phyloP scores from a whole-genome alignment of 495 filamentous ascomycete species.

The Lentithecium fluviatile region DNA sequence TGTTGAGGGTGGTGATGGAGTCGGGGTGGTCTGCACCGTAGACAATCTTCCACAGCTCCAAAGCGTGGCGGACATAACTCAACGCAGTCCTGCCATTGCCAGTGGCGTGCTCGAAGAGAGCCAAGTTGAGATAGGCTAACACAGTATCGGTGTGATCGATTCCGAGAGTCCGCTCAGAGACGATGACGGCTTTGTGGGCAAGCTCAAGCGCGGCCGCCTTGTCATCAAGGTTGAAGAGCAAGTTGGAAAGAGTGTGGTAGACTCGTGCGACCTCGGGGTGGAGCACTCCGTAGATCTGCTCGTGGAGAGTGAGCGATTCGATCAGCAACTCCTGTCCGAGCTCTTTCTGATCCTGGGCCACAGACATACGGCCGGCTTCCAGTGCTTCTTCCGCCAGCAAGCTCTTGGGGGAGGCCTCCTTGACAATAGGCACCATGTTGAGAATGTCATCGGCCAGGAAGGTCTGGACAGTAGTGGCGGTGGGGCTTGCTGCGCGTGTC shows the following conservation, averaged over 20 bases:
- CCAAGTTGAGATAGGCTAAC: slow-evolving; percentile 90
- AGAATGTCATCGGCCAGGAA: slow-evolving; percentile 83
- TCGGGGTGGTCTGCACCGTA: slow-evolving; percentile 93
- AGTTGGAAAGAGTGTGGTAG: slow-evolving; percentile 90
- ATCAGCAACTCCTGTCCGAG: slow-evolving; percentile 93
- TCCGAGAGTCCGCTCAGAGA: slow-evolving; percentile 90
- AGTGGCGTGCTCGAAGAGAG: slow-evolving; percentile 88
- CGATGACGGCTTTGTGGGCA: slow-evolving; percentile 92
- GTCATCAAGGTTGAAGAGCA: slow-evolving; percentile 94
- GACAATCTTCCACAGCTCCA: slow-evolving; percentile 95
- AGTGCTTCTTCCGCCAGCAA: slow-evolving; percentile 91
- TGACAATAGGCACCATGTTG: slow-evolving; percentile 88
- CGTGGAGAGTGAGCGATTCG: slow-evolving; percentile 92
- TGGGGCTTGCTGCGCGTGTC: slow-evolving; percentile 52
- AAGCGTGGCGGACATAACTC: slow-evolving; percentile 82
- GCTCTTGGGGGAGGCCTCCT: slow-evolving; percentile 86
- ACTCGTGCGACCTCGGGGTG: slow-evolving; percentile 95
- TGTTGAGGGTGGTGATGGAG: slow-evolving; percentile 98
- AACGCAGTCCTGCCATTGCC: slow-evolving; percentile 84
- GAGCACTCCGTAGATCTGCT: slow-evolving; percentile 97
- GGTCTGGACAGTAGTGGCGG: slow-evolving; percentile 55
- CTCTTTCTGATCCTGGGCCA: slow-evolving; percentile 92
- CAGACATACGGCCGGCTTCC: slow-evolving; percentile 90
- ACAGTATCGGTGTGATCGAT: slow-evolving; percentile 93
- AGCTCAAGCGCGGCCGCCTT: slow-evolving; percentile 93